Conservation (phyloP, 257 asterid species). For the Solanum habrochaites region DNA sequence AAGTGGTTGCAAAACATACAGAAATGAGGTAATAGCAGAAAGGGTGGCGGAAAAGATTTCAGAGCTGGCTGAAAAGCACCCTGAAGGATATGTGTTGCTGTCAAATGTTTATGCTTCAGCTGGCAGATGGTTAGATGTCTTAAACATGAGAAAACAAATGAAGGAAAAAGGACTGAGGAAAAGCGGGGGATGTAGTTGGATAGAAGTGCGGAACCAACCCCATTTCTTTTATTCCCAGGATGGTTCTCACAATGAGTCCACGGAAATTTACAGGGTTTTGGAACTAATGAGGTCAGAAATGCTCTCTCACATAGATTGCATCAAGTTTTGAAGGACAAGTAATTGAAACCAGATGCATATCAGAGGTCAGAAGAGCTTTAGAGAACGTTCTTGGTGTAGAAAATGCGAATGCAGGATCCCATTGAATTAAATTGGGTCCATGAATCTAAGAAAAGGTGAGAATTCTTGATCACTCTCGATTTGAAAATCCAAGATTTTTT, state of each 20-base stretch:
- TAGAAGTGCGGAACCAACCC: slow-evolving; percentile 43
- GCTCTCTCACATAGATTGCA: background rate
- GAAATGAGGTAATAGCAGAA: slow-evolving; percentile 31
- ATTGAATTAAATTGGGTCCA: background rate
- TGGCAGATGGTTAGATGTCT: slow-evolving; percentile 62
- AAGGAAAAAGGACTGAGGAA: slow-evolving; percentile 47
- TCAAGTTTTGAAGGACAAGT: background rate
- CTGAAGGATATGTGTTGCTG: slow-evolving; percentile 49
- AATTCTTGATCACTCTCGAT: background rate
- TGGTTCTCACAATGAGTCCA: slow-evolving; percentile 27
- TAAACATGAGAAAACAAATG: slow-evolving; percentile 46
- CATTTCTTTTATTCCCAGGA: slow-evolving; percentile 54
- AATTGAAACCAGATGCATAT: background rate
- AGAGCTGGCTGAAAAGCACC: slow-evolving; percentile 25
- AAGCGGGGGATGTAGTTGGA: slow-evolving; percentile 66
- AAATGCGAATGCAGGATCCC: background rate
- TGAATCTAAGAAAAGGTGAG: background rate
- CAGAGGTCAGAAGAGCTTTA: background rate
- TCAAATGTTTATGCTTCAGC: slow-evolving; percentile 64
- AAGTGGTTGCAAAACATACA: slow-evolving; percentile 54
- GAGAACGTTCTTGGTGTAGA: background rate
- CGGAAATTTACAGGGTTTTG: slow-evolving; percentile 30
- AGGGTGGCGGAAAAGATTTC: slow-evolving; percentile 28
- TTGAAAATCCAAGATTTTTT: background rate
- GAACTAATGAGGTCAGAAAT: slow-evolving; percentile 40